Base-by-base conservation (phyloP, 257 asterid genomes). In the Jacaranda mimosifolia region DNA sequence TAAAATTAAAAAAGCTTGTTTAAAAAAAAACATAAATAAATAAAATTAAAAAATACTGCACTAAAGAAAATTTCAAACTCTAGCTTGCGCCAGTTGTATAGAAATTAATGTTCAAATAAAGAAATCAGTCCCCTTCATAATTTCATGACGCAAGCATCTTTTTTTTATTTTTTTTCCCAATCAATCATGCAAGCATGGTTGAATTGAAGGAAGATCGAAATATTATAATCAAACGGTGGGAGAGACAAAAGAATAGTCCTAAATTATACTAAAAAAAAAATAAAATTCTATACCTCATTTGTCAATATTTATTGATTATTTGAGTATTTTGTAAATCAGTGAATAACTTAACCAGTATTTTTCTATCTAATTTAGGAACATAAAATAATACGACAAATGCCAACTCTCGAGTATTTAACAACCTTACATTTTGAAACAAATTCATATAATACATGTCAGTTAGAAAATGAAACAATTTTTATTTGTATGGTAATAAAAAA, bases 161-260 rank as follows among this genome's bases (percentile, higher is more conserved):
- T 5, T 8, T 42, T 4, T 42, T 42, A 42, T 42, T 42, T 42
- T 42, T 42, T 42, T 15, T 55, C 26, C 4, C 15, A 57, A 70
- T 60, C 43, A 70, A 77, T 55, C 53, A 35, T 77, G 36, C 63
- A 60, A 68, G 45, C 63, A 36, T 38, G 15, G 67, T 74, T 55
- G 72, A 74, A 68, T 49, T 59, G 4, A 63, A 26, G 63, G 35
- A 42, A 60, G 5, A 49, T 9, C 63, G 43, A 53, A 77, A 45
- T 57, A 59, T 57, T 68, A 75, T 63, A 56, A 46, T n/a, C 52
- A 68, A 68, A 45, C 17, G 10, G 55, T 39, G 0, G 19, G 21
- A 7, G 6, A 38, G 69, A 15, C 46, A 5, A 42, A 3, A 64
- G 7, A 38, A 35, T 26, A 60, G 39, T 10, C 39, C 3, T 3